These are phyloP conservation scores for Trichoderma gracile DNA, from an alignment of 2,329 filamentous ascomycete species.

Conservation along the genomic window DNA sequence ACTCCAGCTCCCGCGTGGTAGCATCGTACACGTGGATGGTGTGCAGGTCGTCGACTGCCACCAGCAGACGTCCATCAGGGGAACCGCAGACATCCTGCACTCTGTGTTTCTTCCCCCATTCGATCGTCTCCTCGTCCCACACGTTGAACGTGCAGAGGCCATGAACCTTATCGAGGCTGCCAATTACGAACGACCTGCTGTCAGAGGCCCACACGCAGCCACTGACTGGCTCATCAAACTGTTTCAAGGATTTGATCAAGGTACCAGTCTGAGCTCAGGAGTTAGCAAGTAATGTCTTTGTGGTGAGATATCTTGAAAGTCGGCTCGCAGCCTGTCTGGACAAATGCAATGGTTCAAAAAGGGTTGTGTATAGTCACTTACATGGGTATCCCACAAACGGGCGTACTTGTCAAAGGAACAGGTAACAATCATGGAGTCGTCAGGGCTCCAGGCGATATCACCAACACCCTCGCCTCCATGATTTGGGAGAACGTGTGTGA, in stretches of 20 bases:
- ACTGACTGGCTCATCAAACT: conserved; percentile 82
- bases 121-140: conserved; percentile 60
- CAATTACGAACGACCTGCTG: conserved; percentile 74
- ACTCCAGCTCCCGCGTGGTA: conserved; percentile 70
- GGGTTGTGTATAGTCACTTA: conserved; percentile 42
- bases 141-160: conserved; percentile 72
- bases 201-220: conserved; percentile 87
- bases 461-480: conserved; percentile 67
- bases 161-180: conserved; percentile 67
- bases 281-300: not conserved
- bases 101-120: conserved; percentile 70
- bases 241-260: conserved; percentile 62
- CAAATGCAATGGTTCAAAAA: no score
- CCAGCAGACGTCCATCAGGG: conserved; percentile 74
- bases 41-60: conserved; percentile 70
- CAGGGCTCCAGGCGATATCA: conserved; percentile 87
- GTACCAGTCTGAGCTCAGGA: conserved; percentile 56
- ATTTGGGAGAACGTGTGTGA: conserved; percentile 62
- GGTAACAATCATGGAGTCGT: conserved; percentile 81
- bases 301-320: not conserved
- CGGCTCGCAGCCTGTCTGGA: conserved; percentile 16
- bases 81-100: conserved; percentile 86
- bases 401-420: conserved; percentile 76
- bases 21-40: conserved; percentile 83
- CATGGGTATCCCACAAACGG: conserved; percentile 71